Percentiles rank a stretch among this genome's conserved stretches.
Conservation (phyloP, 495 filamentous ascomycete species). For the Pseudoneurospora amorphoporcata region DNA sequence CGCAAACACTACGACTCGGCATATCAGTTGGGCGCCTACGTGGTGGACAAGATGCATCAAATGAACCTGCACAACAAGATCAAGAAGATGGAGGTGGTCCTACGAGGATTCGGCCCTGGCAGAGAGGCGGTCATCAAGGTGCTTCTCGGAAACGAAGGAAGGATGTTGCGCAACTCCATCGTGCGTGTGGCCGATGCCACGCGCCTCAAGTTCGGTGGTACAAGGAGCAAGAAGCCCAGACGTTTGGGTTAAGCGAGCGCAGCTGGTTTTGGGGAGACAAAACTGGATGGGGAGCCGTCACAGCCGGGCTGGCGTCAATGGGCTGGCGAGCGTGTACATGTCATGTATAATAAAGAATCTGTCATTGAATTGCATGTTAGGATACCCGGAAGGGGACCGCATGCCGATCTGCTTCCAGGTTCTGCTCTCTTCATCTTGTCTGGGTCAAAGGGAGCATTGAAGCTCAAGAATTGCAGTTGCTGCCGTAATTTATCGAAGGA, state of each 20-base stretch:
- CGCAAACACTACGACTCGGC: constrained; percentile 84
- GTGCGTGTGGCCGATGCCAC: constrained; percentile 70
- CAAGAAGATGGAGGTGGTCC: constrained; percentile 59
- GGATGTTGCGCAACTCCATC: constrained; percentile 56
- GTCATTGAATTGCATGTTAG: background rate
- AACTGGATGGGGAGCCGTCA: background rate
- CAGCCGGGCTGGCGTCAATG: background rate
- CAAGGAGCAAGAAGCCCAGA: constrained; percentile 68
- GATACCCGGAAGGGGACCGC: background rate
- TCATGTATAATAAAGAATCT: constrained; percentile 14
- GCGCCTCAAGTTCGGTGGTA: constrained; percentile 90
- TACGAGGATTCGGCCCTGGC: constrained; percentile 74
- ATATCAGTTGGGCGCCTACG: constrained; percentile 73
- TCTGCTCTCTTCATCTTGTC: background rate
- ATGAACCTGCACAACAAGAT: constrained; percentile 52
- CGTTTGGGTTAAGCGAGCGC: constrained; percentile 55
- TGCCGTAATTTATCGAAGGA: background rate
- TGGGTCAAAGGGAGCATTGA: background rate
- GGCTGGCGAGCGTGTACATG: constrained; percentile 8
- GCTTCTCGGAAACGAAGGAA: constrained; percentile 75
- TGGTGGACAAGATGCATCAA: constrained; percentile 70
- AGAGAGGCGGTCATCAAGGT: constrained; percentile 85
- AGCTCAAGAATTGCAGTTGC: background rate
- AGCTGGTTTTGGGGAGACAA: background rate
- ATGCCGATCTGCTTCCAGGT: background rate